Base-by-base conservation (phyloP, 2,329 filamentous ascomycete genomes). In the Knufia fluminis region DNA sequence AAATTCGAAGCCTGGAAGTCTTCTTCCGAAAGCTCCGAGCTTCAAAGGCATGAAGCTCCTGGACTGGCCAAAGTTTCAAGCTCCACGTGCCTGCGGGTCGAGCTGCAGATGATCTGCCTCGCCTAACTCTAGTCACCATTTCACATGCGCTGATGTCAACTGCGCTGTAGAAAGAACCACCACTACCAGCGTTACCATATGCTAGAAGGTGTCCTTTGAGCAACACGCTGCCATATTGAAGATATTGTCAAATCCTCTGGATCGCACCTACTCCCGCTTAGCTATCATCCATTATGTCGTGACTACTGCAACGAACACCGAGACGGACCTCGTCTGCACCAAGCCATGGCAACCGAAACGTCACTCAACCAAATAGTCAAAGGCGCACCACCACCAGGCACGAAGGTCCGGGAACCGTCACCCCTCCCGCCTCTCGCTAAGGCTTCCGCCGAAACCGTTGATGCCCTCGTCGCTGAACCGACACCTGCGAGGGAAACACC, bases 311-410 rank as follows among this genome's bases (percentile, higher is more conserved):
- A 26, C 6, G 17, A 19, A 14, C 17, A n/a, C 8, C 17, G 38
- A n/a, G n/a, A n/a, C n/a, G n/a, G n/a, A n/a, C n/a, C n/a, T n/a
- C n/a, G n/a, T n/a, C n/a, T n/a, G n/a, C n/a, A n/a, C 33, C n/a
- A n/a, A 14, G 20, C n/a, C 43, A 64, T 57, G 54, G 84, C 85
- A 80, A 73, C 79, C 59, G 77, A 82, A 64, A 73, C 66, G 31
- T 68, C 78, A 54, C 75, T 94, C 63, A 90, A 96, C 71, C 88
- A 89, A 61, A 78, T 95, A 61, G 87, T 97, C 71, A 97, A 96
- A 71, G 91, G 90, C 62, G 83, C 87, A 44, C 85, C 88, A 51
- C 72, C 80, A 51, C 77, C 83, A 49, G 76, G 78, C 59, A 74
- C 79, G 41, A 68, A 70, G 58, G 57, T 57, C 57, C 66, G 60